Evolutionary conservation across 345 rosid species (phyloP).

Genomic region (Lagerstroemia speciosa): DNA sequence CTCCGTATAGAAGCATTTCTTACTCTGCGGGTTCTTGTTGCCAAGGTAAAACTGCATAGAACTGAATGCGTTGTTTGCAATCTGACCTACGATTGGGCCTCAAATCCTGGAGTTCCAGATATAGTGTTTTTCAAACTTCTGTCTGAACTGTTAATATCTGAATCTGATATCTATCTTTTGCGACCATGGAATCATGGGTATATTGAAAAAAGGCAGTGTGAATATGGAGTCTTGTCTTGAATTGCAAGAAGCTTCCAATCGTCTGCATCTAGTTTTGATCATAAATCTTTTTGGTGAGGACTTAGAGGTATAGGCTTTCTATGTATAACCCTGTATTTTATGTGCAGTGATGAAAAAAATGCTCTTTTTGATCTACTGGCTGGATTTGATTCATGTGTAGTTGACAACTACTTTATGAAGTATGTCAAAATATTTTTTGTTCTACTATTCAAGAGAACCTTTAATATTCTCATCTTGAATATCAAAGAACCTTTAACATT

Average conservation of each 20-base stretch:
- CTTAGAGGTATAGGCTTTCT: background rate
- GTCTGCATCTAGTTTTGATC: background rate
- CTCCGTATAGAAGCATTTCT: constrained; percentile 72
- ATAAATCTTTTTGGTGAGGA: background rate
- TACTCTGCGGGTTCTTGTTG: constrained; percentile 69
- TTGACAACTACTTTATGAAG: background rate
- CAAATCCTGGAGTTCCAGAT: background rate
- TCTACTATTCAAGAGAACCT: background rate
- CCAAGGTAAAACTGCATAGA: constrained; percentile 49
- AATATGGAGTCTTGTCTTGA: background rate
- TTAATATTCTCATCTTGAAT: background rate
- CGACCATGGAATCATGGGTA: background rate
- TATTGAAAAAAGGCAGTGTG: background rate
- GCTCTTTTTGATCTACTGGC: background rate
- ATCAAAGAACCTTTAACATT: background rate
- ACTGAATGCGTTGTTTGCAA: background rate
- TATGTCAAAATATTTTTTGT: background rate
- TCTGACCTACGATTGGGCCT: background rate
- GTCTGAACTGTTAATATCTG: background rate
- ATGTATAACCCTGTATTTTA: background rate
- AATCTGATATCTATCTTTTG: background rate
- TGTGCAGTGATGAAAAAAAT: background rate
- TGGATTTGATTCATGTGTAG: background rate
- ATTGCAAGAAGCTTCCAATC: background rate
- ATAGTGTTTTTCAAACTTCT: background rate